Conservation (phyloP, 2,329 filamentous ascomycete species). For the Hansfordia pulvinata region DNA sequence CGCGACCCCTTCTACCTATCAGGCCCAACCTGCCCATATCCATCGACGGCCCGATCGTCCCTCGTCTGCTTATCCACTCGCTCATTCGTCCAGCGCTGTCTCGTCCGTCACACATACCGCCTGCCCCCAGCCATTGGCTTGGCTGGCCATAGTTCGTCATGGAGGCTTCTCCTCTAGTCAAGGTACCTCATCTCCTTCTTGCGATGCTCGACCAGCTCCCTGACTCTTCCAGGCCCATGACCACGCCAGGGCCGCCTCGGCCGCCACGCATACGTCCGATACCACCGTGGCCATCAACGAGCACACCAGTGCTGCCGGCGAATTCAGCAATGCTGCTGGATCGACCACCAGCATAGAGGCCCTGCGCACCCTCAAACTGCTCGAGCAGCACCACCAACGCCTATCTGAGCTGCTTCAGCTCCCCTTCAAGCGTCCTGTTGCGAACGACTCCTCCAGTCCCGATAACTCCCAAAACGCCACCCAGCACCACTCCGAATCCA, state of each 20-base stretch:
- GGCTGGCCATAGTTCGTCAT: conserved; percentile 37
- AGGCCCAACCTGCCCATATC: too few relatives aligned
- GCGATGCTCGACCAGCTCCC: neutral
- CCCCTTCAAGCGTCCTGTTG: conserved; percentile 39
- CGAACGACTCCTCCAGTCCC: conserved; percentile 20
- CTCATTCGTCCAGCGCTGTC: too few relatives aligned
- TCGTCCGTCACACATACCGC: too few relatives aligned
- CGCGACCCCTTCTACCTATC: too few relatives aligned
- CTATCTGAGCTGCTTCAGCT: conserved; percentile 72
- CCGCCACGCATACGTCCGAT: conserved; percentile 60
- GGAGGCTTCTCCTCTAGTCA: conserved; percentile 56
- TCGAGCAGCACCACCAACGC: conserved; percentile 77
- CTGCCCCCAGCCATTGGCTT: too few relatives aligned
- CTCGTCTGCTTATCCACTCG: too few relatives aligned
- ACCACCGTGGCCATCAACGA: conserved; percentile 75
- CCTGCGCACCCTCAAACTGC: conserved; percentile 66
- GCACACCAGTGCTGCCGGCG: conserved; percentile 75
- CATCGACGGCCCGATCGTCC: too few relatives aligned
- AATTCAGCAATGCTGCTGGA: conserved; percentile 75
- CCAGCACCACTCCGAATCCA: conserved; percentile 27
- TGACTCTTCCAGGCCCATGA: conserved; percentile 55
- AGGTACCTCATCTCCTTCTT: conserved; percentile 27
- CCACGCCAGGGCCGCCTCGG: conserved; percentile 72
- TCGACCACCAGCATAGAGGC: conserved; percentile 58
- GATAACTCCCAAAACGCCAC: conserved; percentile 18